Base-by-base conservation (phyloP, 176 grass and related monocot genomes). In the Rhynchospora tenuis region DNA sequence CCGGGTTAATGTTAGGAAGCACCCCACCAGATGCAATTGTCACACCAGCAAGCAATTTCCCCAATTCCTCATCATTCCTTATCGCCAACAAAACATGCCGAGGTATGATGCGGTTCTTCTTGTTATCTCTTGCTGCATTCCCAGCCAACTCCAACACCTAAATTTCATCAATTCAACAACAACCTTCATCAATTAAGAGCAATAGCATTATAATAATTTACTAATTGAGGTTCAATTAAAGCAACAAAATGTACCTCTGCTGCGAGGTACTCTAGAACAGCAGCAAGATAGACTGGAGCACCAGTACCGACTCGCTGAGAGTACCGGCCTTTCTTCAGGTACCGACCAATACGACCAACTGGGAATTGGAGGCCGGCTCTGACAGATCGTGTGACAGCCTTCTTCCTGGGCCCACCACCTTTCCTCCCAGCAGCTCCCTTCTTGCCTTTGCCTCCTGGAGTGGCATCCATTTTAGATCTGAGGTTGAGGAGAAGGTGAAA, bases 71-170 rank as follows among this genome's bases (percentile, higher is more conserved):
- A 23, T 82, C 79, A 1, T 82, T 82, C 14, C 79, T 82, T 4
- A 82, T 82, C 0, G 79, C 79, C 0, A 82, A 20, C 17, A 82
- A 27, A 6, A 82, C 79, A 64, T 82, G 79, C 22, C 79, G 58
- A 4, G 79, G 79, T 13, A 82, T 20, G 4, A 82, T 82, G 16
- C 79, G 58, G 43, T 47, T 82, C 59, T 82, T 82, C 59, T 82
- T 82, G 79, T 82, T 82, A 66, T 82, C 79, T 16, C 79, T 82
- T 0, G 79, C 79, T 1, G 79, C 79, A 66, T 82, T 82, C 6
- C 79, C 79, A 63, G 79, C 79, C 79, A 82, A 82, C 5, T 82
- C 79, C 3, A 82, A 7, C 8, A 82, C 79, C 79, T 81, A 64
- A 3, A 20, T 20, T 2, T 16, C 24, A 44, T 13, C 31, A 55